Evolutionary conservation across 257 asterid genomes (phyloP), one percentile per base, ranked within the genome.

Genomic region (Ilex aquifolium): DNA sequence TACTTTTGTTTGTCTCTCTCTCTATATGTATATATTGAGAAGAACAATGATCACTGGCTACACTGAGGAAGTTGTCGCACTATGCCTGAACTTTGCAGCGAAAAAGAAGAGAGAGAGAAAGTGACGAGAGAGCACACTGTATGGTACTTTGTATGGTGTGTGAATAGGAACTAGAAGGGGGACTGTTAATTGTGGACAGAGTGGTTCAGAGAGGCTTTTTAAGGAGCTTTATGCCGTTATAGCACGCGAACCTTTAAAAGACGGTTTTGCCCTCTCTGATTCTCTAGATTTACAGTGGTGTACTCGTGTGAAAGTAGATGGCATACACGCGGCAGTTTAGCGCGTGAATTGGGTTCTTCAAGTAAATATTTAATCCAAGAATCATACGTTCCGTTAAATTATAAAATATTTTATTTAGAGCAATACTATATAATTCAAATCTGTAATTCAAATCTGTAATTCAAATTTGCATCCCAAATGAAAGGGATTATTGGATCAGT

Each of bases 41-140:
- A 58, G 65, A 40, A 61, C 46, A 57, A 32, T 62, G 44, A 74
- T 31, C 75, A 58, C 86, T 83, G 86, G 59, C 62, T 55, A 72
- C 29, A 66, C 91, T 85, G 91, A 75, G 62, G 77, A 58, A 73
- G 63, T 78, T 82, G 92, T 85, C 89, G 76, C 75, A 77, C 69
- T 72, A 76, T 68, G 74, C 77, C 76, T 70, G 87, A 68, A 70
- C 32, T 60, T 60, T 58, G 76, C 82, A 83, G 83, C 68, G 67
- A 80, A 73, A 69, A 56, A 49, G 32, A 57, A 57, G 79, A 70
- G 79, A 85, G 88, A 75, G 74, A 32, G 36, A n/a, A n/a, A 56
- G 40, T 72, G 78, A 63, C 70, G 31, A 21, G 27, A 21, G 27
- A 21, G 27, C 1, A 21, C 27, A 21, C 27, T 21, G 27, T 21